Conservation (phyloP, 1,284 basidiomycete genomes). For the Coriolopsis trogii region DNA sequence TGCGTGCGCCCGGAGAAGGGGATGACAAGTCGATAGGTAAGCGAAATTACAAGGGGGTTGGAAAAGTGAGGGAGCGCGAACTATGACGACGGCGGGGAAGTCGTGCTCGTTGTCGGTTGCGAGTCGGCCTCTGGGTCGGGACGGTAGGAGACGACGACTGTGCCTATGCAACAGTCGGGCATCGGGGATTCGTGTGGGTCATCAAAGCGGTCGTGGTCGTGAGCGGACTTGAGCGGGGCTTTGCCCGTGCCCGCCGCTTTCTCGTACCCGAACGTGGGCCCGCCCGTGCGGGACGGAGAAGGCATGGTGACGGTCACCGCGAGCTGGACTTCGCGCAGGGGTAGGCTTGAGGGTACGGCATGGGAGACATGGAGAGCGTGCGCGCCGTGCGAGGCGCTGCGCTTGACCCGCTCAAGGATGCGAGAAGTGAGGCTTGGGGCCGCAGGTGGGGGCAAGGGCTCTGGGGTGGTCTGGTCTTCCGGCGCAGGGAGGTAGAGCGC, state of each 20-base stretch:
- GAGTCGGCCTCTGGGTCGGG: neutral
- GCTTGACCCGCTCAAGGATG: conserved; percentile 5
- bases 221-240: neutral
- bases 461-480: conserved; percentile 22
- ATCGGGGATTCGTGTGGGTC: conserved; percentile 6
- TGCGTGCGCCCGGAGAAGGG: too few species aligned
- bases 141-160: conserved; percentile 10
- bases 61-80: neutral
- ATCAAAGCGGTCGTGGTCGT: neutral
- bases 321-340: conserved; percentile 14
- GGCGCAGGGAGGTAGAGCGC: conserved; percentile 8
- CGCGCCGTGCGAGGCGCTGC: conserved; percentile 4
- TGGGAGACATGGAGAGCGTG: neutral
- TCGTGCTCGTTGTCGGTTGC: neutral
- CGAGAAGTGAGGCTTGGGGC: conserved; percentile 4
- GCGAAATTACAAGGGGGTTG: too few species aligned
- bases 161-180: conserved; percentile 25
- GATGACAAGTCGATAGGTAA: too few species aligned
- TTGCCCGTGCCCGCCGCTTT: neutral
- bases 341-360: neutral
- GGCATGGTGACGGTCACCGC: conserved; percentile 21
- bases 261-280: too few species aligned
- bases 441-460: conserved; percentile 14
- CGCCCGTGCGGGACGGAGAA: neutral
- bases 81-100: neutral